A percentile compares a stretch with the other conserved stretches of the same genome.
Conservation (phyloP, 208 protist genomes). For the Leptomonas seymouri region DNA sequence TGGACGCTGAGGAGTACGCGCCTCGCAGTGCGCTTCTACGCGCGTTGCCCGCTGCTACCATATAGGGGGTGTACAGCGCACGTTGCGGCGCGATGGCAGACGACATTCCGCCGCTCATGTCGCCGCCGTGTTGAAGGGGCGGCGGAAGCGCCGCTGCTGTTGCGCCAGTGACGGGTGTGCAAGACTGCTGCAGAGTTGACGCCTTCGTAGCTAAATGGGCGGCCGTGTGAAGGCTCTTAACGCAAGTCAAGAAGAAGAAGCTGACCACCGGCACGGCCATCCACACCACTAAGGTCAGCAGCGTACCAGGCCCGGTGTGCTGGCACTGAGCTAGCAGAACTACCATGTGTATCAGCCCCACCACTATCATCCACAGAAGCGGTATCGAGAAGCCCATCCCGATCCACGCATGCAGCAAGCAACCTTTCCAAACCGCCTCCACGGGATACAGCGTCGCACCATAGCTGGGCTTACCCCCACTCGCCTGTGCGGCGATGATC, state of each 20-base stretch:
- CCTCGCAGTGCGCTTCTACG: too few relatives aligned
- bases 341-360: slow-evolving; percentile 69
- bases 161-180: not conserved
- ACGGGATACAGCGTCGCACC: slow-evolving; percentile 46
- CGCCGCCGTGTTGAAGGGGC: too few relatives aligned
- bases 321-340: slow-evolving; percentile 57
- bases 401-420: slow-evolving; percentile 73
- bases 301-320: slow-evolving; percentile 34
- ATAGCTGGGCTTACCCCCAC: slow-evolving; percentile 14
- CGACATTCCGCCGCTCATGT: too few relatives aligned
- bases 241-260: slow-evolving; percentile 26
- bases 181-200: not conserved
- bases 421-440: slow-evolving; percentile 65
- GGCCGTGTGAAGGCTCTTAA: not conserved
- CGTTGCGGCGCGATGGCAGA: not conserved
- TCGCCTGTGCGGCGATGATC: slow-evolving; percentile 17
- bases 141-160: too few relatives aligned
- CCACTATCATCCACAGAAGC: slow-evolving; percentile 39
- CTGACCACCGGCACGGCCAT: slow-evolving; percentile 53
- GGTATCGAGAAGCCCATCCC: slow-evolving; percentile 53
- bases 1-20: too few relatives aligned
- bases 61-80: too few relatives aligned
- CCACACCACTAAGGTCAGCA: slow-evolving; percentile 63
- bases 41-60: too few relatives aligned
- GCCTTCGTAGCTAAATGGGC: not conserved